Evolutionary conservation across 202 grass and related monocot species (phyloP).

Genomic region (Saccharum hybrid): DNA sequence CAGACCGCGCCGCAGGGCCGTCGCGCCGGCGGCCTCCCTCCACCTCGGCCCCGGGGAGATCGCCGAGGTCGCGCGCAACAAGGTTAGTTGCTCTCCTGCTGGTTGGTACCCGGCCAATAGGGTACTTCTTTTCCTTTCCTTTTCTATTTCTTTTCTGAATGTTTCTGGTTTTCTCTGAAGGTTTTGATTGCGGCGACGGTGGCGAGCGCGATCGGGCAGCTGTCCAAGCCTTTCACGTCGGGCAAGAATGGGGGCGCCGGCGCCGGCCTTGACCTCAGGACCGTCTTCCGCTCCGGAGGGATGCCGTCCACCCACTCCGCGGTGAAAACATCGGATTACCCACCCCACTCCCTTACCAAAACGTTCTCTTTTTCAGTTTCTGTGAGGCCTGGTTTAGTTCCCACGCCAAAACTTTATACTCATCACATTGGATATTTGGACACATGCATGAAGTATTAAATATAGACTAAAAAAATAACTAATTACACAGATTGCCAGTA

Average conservation of each 20-base stretch:
- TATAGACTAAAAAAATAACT: no score
- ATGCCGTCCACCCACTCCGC: constrained; percentile 95
- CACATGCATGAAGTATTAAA: no score
- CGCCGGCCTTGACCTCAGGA: constrained; percentile 54
- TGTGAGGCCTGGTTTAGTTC: not conserved
- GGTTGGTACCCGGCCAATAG: not conserved
- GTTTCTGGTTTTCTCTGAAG: constrained; percentile 44
- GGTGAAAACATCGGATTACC: constrained; percentile 44
- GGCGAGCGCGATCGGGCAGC: constrained; percentile 64
- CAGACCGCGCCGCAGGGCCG: constrained; percentile 18
- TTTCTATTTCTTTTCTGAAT: not conserved
- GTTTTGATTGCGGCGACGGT: constrained; percentile 72
- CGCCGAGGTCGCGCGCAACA: constrained; percentile 66
- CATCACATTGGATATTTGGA: no score
- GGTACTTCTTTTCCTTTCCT: not conserved
- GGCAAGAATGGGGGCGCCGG: constrained; percentile 43
- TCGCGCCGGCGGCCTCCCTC: constrained; percentile 41
- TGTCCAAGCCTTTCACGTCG: constrained; percentile 76
- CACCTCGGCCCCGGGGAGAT: constrained; percentile 60
- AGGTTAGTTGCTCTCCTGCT: constrained; percentile 46
- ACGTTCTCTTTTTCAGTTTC: not conserved
- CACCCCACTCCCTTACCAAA: not conserved
- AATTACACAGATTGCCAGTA: no score
- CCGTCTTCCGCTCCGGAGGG: constrained; percentile 63
- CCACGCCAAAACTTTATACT: no score